Evolutionary conservation across 371 early-diverging fungal species (phyloP), one percentile per base, ranked within the genome.

Genomic region (Mortierella sp.): DNA sequence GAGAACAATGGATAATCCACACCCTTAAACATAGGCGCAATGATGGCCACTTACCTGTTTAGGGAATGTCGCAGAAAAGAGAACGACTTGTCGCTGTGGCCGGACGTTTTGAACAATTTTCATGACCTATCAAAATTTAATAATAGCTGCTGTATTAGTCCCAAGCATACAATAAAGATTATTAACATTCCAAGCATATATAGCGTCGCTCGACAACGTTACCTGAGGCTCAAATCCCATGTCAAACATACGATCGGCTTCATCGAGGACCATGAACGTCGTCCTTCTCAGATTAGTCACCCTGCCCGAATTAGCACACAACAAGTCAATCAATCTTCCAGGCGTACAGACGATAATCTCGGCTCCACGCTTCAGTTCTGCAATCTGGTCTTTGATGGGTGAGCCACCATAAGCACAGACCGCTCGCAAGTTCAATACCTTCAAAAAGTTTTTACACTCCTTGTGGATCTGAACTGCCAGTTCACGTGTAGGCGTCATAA

Each of bases 401-500:
- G 98, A 94, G 45, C 99, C 99, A 66, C 99, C 99, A 87, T 99
- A 99, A 35, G 96, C 95, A 84, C 98, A 97, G 16, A 96, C 96
- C 22, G 97, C 95, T 63, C 94, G 87, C 26, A 61, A 43, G 52
- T 61, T 69, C 70, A 97, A 86, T 4, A 90, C 90, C 84, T 94
- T 94, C 54, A 94, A 85, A 79, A 99, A 98, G 37, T 90, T 94
- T 78, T 93, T 93, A 88, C 94, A 94, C 77, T 98, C 98, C 70
- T 91, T 90, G 86, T 96, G 94, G 74, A 99, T 99, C 84, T 99
- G 99, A 35, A 97, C 95, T 0, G 99, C 99, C 55, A 99, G 88
- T 86, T 99, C 99, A 66, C 99, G 95, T 11, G 99, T 99, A 1
- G 99, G 99, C 14, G 99, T 97, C 96, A 99, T 95, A 58, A 99